Conservation (phyloP, 1,284 basidiomycete genomes). For the Trichosporon inkin region DNA sequence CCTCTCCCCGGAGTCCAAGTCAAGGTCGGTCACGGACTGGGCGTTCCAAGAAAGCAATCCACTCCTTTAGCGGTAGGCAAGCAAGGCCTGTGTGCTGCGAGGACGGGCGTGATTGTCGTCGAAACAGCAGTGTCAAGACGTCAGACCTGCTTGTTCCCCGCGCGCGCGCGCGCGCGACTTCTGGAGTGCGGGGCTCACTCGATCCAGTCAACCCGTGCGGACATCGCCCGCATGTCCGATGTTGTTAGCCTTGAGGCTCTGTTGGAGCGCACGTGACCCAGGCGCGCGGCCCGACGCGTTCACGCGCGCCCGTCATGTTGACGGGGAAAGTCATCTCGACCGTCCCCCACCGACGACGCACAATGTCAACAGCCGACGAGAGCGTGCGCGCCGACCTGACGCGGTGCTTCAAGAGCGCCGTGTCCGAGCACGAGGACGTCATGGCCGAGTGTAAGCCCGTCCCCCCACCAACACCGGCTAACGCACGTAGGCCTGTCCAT, state of each 20-base stretch:
- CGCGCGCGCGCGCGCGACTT: neutral
- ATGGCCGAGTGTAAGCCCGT: conserved; percentile 42
- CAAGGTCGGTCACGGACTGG: neutral
- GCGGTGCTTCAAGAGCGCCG: conserved; percentile 35
- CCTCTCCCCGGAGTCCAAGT: neutral
- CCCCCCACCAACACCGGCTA: conserved; percentile 2
- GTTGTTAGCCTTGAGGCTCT: no score
- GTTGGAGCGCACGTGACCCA: neutral
- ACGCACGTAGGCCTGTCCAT: conserved; percentile 51
- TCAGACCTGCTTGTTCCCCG: neutral
- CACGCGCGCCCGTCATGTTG: conserved; percentile 7
- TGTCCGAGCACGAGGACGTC: conserved; percentile 41
- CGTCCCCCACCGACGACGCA: neutral
- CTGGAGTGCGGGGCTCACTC: neutral
- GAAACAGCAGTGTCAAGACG: no score
- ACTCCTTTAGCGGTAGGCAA: no score
- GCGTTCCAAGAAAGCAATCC: no score
- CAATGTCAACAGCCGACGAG: conserved; percentile 28
- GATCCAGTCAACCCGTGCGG: neutral
- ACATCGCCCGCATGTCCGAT: no score
- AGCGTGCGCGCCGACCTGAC: conserved; percentile 30
- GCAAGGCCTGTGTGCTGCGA: no score
- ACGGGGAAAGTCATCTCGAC: neutral
- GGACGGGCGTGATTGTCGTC: neutral
- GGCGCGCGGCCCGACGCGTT: conserved; percentile 1